These are phyloP conservation scores for Gentiana macrophylla DNA, from an alignment of 257 asterid genomes.

Conservation along the genomic window DNA sequence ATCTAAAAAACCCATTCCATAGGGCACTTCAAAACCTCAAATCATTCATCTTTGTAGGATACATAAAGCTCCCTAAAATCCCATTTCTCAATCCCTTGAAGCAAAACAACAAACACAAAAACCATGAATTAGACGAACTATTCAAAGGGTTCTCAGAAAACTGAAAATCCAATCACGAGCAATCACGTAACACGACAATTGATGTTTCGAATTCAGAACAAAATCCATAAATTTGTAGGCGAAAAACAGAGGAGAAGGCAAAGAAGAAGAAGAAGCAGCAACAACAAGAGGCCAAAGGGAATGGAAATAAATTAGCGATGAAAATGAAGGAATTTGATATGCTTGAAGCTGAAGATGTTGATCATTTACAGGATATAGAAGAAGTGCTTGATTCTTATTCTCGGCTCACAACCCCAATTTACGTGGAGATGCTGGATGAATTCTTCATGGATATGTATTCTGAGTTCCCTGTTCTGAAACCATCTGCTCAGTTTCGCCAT, in stretches of 20 bases:
- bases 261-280: not conserved
- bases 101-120: slow-evolving; percentile 17
- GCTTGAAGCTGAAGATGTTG: slow-evolving; percentile 54
- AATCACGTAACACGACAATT: slow-evolving; percentile 14
- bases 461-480: slow-evolving; percentile 27
- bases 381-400: slow-evolving; percentile 74
- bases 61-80: slow-evolving; percentile 31
- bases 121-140: slow-evolving; percentile 28
- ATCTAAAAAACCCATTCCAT: slow-evolving; percentile 35
- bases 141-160: slow-evolving; percentile 28
- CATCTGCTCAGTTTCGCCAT: slow-evolving; percentile 4
- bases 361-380: slow-evolving; percentile 66
- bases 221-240: slow-evolving; percentile 5
- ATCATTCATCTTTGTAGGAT: slow-evolving; percentile 25
- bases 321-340: slow-evolving; percentile 63
- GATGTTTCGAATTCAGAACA: slow-evolving; percentile 2
- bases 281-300: too few species aligned
- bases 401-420: slow-evolving; percentile 54
- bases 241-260: slow-evolving; percentile 10
- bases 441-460: slow-evolving; percentile 55
- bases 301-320: slow-evolving; percentile 17
- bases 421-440: slow-evolving; percentile 45
- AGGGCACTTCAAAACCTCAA: slow-evolving; percentile 36
- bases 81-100: slow-evolving; percentile 20
- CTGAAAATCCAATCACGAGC: slow-evolving; percentile 16